Percentiles rank a stretch among this genome's conserved stretches.
Evolutionary conservation across 257 asterid species (phyloP).

Genomic region (Osmanthus fragrans): DNA sequence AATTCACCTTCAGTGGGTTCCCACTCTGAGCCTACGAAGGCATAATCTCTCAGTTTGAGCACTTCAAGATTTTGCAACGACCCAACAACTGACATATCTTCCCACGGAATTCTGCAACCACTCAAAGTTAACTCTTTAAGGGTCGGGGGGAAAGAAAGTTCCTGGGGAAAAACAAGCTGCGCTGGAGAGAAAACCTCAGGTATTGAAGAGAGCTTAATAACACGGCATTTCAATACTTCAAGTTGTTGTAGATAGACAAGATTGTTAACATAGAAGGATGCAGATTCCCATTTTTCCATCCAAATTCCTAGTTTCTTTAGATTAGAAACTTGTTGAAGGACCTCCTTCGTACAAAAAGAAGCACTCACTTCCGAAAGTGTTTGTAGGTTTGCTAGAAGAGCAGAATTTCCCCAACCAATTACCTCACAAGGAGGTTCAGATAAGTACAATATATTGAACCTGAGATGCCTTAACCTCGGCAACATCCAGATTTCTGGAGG

Average conservation of each 20-base stretch:
- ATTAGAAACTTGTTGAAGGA: constrained; percentile 15
- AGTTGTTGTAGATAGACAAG: constrained; percentile 21
- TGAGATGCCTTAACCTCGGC: constrained; percentile 26
- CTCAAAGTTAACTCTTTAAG: background rate
- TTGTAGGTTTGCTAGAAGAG: constrained; percentile 12
- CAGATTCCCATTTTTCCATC: constrained; percentile 10
- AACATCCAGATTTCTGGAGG: constrained; percentile 19
- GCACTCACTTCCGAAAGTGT: constrained; percentile 5
- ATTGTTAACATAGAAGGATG: constrained; percentile 17
- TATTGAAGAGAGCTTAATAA: background rate
- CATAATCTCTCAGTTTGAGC: background rate
- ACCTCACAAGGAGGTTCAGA: background rate
- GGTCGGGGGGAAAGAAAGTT: constrained; percentile 5
- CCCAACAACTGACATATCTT: background rate
- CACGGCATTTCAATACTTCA: constrained; percentile 23
- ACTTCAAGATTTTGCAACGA: constrained; percentile 2
- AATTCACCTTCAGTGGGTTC: background rate
- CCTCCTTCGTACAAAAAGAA: constrained; percentile 13
- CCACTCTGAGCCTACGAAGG: background rate
- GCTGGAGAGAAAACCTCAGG: background rate
- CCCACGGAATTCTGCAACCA: background rate
- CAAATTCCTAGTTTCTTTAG: constrained; percentile 19
- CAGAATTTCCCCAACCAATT: constrained; percentile 3
- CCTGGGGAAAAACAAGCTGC: background rate
- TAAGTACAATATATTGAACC: background rate